A percentile compares a stretch with the other conserved stretches of the same genome.
Conservation (phyloP, 2,329 filamentous ascomycete species). For the Colletotrichum sp. region DNA sequence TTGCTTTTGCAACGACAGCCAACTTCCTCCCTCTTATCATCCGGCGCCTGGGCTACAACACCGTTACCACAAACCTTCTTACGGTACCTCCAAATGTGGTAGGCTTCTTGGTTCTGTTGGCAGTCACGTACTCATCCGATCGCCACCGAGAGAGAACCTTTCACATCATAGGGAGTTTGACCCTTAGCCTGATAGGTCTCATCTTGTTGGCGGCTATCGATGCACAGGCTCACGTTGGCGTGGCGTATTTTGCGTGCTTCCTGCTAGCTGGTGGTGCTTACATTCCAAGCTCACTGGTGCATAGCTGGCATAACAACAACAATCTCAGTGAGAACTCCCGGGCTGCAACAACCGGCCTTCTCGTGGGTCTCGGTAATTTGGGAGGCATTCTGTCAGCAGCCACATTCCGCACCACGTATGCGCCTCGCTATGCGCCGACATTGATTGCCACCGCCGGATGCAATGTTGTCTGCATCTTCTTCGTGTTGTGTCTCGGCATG, state of each 20-base stretch:
- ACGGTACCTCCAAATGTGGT: slow-evolving; percentile 38
- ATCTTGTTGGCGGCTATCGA: slow-evolving; percentile 46
- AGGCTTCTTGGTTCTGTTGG: slow-evolving; percentile 49
- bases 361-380: slow-evolving; percentile 53
- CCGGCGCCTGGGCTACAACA: slow-evolving; percentile 44
- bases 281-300: slow-evolving; percentile 53
- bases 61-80: slow-evolving; percentile 48
- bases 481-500: slow-evolving; percentile 39
- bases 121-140: slow-evolving; percentile 48
- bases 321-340: slow-evolving; percentile 47
- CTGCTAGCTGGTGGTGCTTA: slow-evolving; percentile 51
- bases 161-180: slow-evolving; percentile 47
- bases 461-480: slow-evolving; percentile 45
- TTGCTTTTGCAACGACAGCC: slow-evolving; percentile 44
- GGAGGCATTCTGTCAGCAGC: slow-evolving; percentile 39
- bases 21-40: slow-evolving; percentile 56
- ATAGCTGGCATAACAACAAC: slow-evolving; percentile 53
- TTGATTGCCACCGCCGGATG: slow-evolving; percentile 44
- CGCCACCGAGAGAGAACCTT: slow-evolving; percentile 48
- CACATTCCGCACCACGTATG: slow-evolving; percentile 52
- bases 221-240: slow-evolving; percentile 34
- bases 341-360: slow-evolving; percentile 50
- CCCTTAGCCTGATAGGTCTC: slow-evolving; percentile 43
- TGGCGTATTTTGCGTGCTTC: slow-evolving; percentile 57
- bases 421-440: slow-evolving; percentile 52